Evolutionary conservation across 768 basidiomycete genomes (phyloP).

Genomic region (Crepidotus variabilis): DNA sequence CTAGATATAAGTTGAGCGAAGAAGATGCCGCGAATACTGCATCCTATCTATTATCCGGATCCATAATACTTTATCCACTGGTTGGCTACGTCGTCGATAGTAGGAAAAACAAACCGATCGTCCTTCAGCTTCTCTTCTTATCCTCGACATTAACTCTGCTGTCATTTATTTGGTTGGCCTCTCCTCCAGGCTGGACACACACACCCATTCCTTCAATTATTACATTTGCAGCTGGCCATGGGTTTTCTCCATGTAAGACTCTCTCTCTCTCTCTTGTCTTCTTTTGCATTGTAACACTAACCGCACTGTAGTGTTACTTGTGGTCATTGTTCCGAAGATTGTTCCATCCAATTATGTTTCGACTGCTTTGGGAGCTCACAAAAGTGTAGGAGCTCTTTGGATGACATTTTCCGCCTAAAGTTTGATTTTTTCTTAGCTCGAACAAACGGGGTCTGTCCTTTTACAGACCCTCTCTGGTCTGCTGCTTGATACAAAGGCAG

Average conservation of each 20-base stretch:
- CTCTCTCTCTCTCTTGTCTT: not conserved
- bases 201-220: slow-evolving; percentile 60
- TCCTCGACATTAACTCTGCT: slow-evolving; percentile 58
- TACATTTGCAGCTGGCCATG: slow-evolving; percentile 64
- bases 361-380: slow-evolving; percentile 75
- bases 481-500: slow-evolving; percentile 46
- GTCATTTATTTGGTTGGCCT: slow-evolving; percentile 64
- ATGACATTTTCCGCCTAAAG: not conserved
- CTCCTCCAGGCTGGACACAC: slow-evolving; percentile 54
- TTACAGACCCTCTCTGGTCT: slow-evolving; percentile 74
- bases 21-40: slow-evolving; percentile 57
- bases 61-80: slow-evolving; percentile 65
- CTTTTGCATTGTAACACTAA: slow-evolving; percentile 5
- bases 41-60: slow-evolving; percentile 69
- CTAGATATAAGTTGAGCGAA: slow-evolving; percentile 59
- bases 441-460: slow-evolving; percentile 70
- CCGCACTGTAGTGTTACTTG: slow-evolving; percentile 53
- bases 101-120: slow-evolving; percentile 51
- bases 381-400: slow-evolving; percentile 49
- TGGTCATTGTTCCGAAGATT: slow-evolving; percentile 69
- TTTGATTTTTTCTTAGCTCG: slow-evolving; percentile 41
- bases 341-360: slow-evolving; percentile 71
- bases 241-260: slow-evolving; percentile 64
- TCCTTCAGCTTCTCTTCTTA: slow-evolving; percentile 52
- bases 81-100: slow-evolving; percentile 70